Evolutionary conservation across 257 asterid species (phyloP).

Genomic region (Solanum ossicruentum): DNA sequence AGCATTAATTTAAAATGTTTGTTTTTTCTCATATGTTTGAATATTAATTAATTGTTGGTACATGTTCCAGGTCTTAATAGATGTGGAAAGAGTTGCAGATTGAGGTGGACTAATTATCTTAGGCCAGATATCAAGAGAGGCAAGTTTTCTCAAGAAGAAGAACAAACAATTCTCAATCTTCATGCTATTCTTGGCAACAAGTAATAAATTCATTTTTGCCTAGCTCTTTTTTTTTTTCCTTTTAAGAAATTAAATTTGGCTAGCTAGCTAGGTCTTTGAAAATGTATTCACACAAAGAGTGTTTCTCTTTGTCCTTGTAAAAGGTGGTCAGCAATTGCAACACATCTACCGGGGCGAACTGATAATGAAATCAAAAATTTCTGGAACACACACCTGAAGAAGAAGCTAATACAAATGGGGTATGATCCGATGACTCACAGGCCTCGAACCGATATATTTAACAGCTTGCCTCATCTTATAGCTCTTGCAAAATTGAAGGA

Average conservation of each 20-base stretch:
- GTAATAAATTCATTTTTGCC: slow-evolving; percentile 13
- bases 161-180: slow-evolving; percentile 68
- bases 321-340: slow-evolving; percentile 83
- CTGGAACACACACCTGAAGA: slow-evolving; percentile 82
- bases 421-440: slow-evolving; percentile 84
- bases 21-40: not conserved
- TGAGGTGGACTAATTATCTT: slow-evolving; percentile 75
- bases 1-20: not conserved
- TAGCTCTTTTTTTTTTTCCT: not conserved
- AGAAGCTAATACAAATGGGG: slow-evolving; percentile 75
- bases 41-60: not conserved
- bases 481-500: slow-evolving; percentile 62
- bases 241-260: not conserved
- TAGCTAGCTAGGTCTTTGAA: not conserved
- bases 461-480: slow-evolving; percentile 57
- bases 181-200: slow-evolving; percentile 79
- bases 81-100: slow-evolving; percentile 83
- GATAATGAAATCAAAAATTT: slow-evolving; percentile 78
- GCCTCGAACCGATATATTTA: slow-evolving; percentile 59
- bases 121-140: slow-evolving; percentile 88
- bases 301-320: not conserved
- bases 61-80: slow-evolving; percentile 44
- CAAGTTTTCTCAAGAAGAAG: slow-evolving; percentile 68
- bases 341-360: slow-evolving; percentile 67
- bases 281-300: not conserved